Evolutionary conservation across 257 asterid species (phyloP), one percentile per base, ranked within the genome.

Genomic region (Nicotiana attenuata): DNA sequence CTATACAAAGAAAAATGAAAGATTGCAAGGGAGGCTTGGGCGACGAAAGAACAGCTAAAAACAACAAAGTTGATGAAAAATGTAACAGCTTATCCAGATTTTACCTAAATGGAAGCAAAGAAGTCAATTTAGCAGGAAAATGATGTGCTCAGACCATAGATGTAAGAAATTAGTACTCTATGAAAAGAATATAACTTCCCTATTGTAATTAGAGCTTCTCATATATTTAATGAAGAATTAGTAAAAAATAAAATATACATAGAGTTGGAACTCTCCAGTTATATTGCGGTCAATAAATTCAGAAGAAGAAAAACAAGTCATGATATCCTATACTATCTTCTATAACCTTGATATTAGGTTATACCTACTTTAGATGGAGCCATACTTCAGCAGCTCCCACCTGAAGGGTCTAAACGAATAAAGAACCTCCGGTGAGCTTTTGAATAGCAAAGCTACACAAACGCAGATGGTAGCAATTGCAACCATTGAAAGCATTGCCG

Each of bases 401-500:
- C 87, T 84, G 88, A 89, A 89, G 9, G 90, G 92, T 68, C 84
- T 67, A 83, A 84, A 86, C 64, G 84, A 87, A 56, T 63, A 86
- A 33, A 67, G 84, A 66, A 89, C 92, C 84, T 84, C 82, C 33
- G 92, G 92, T 2, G 88, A 89, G 66, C 89, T 87, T 61, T 89
- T 89, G 82, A 89, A 89, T 3, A 87, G 28, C 83, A 89, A 83
- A 29, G 92, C 92, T 13, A 84, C 92, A 9, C 92, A 89, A 29
- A 89, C 92, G 41, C 92, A 89, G 0, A 89, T 84, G 9, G 89
- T 86, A 0, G 90, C 92, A 31, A 89, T 85, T 2, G 89, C 89
- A 16, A 89, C 90, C 88, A 89, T 85, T 1, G 92, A 89, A 56
- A 89, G 87, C 92, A 89, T 87, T 15, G 88, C 91, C 3, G 92